Evolutionary conservation across 768 basidiomycete species (phyloP), one percentile per base, ranked within the genome.

Genomic region (Lyophyllum atratum): DNA sequence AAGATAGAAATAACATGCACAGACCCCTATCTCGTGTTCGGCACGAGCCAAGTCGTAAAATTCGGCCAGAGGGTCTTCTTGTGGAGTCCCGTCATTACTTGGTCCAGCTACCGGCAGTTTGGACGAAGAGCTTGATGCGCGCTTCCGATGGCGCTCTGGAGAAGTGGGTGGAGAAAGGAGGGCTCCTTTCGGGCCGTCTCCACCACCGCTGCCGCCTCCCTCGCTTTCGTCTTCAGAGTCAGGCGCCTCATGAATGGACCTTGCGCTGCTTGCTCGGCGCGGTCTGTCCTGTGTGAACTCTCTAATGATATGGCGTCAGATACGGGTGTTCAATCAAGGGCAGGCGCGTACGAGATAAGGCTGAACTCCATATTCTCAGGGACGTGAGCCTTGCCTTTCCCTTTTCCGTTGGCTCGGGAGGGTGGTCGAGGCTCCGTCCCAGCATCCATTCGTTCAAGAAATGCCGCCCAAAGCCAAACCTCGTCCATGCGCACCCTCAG

Each of bases 41-140:
- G 76, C 81, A 47, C 70, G 78, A 2, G 87, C 89, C 61, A 77
- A 70, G 3, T 72, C 76, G 63, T 90, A 90, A 63, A 87, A 89
- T 59, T 85, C 80, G 0, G 81, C 81, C 51, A 91, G 72, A 0
- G 89, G 87, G 65, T 91, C 89, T 26, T 69, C 59, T 14, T 42
- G 43, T 15, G 29, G 28, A 15, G 46, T 26, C 58, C 28, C 11
- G 42, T 5, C 46, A n/a, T 60, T 56, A 7, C 11, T 44, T 26
- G 58, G 54, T 15, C 58, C 48, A 53, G 28, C 40, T 24, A 7
- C 26, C 48, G 28, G 24, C 26, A 46, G 8, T 3, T 8, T 31
- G 28, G 48, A 56, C n/a, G 62, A 66, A 22, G 56, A 49, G 21
- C 37, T 44, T 40, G 60, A 49, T 4, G 44, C 42, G 6, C 40